Evolutionary conservation across 2,329 filamentous ascomycete genomes (phyloP).

Genomic region (Pestalotiopsis sp.): DNA sequence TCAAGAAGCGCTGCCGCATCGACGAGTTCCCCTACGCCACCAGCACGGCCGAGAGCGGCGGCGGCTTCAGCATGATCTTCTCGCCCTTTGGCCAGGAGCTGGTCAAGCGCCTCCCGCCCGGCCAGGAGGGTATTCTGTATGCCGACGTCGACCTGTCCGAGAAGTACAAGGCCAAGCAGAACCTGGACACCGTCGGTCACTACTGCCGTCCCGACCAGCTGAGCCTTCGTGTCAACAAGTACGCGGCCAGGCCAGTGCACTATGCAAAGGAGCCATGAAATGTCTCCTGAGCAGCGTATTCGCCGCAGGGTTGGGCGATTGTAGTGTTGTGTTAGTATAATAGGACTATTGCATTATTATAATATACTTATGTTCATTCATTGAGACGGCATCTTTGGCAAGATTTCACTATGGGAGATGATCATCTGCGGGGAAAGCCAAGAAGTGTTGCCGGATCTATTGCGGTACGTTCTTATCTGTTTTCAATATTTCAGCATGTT

Average conservation of each 20-base stretch:
- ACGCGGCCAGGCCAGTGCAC: not conserved
- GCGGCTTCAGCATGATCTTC: not conserved
- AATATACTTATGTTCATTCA: too few relatives aligned
- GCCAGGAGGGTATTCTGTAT: not conserved
- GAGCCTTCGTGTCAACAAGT: not conserved
- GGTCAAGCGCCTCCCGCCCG: not conserved
- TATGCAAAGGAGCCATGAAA: not conserved
- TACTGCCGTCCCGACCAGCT: not conserved
- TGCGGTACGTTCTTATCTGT: too few relatives aligned
- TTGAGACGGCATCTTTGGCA: too few relatives aligned
- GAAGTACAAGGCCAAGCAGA: not conserved
- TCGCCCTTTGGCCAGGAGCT: not conserved
- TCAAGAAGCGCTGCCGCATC: not conserved
- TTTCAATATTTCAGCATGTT: too few relatives aligned
- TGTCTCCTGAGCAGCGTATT: not conserved
- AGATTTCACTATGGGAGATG: too few relatives aligned
- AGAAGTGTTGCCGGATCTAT: too few relatives aligned
- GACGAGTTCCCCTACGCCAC: not conserved
- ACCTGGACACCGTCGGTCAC: not conserved
- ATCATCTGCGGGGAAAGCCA: too few relatives aligned
- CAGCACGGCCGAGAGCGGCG: not conserved
- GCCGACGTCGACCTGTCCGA: not conserved
- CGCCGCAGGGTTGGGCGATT: not conserved
- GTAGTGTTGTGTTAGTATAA: not conserved
- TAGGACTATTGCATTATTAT: too few relatives aligned